Evolutionary conservation across 805 yeast species (phyloP).

Genomic region (Sugiyamaella valdiviana): DNA sequence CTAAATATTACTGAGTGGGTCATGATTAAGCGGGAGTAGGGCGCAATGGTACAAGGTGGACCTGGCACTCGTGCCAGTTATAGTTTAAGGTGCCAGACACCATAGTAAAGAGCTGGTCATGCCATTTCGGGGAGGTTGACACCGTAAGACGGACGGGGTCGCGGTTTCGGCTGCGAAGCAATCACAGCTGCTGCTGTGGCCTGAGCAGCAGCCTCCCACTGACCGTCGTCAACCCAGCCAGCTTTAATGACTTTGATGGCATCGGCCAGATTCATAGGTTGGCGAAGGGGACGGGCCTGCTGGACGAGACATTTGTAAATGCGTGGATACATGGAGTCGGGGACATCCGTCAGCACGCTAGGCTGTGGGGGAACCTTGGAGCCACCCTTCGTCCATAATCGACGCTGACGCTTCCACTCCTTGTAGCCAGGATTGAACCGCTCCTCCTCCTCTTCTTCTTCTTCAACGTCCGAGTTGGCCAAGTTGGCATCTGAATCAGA

Average conservation of each 20-base stretch:
- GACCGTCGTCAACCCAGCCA: conserved; percentile 78
- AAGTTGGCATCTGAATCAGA: conserved; percentile 16
- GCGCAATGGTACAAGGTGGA: too few species aligned
- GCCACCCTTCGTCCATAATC: conserved; percentile 49
- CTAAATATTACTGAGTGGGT: too few species aligned
- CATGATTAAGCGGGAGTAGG: too few species aligned
- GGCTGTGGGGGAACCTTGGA: conserved; percentile 20
- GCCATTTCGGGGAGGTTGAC: conserved; percentile 12
- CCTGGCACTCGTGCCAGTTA: too few species aligned
- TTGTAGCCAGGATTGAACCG: conserved; percentile 49
- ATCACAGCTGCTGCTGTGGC: conserved; percentile 9
- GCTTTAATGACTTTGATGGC: conserved; percentile 64
- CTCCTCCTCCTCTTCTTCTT: conserved; percentile 27
- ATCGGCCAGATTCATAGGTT: conserved; percentile 69
- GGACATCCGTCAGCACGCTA: conserved; percentile 25
- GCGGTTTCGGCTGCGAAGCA: conserved; percentile 11
- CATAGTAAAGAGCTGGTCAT: too few species aligned
- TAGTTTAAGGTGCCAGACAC: too few species aligned
- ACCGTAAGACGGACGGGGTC: conserved; percentile 6
- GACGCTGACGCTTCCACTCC: conserved; percentile 66
- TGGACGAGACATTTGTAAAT: conserved; percentile 67
- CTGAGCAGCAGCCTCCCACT: conserved; percentile 42
- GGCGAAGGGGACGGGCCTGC: conserved; percentile 59
- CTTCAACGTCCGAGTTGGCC: conserved; percentile 6
- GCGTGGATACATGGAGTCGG: conserved; percentile 30